Evolutionary conservation across 1,139 yeast species (phyloP).

Genomic region (Hansenula lynferdii): DNA sequence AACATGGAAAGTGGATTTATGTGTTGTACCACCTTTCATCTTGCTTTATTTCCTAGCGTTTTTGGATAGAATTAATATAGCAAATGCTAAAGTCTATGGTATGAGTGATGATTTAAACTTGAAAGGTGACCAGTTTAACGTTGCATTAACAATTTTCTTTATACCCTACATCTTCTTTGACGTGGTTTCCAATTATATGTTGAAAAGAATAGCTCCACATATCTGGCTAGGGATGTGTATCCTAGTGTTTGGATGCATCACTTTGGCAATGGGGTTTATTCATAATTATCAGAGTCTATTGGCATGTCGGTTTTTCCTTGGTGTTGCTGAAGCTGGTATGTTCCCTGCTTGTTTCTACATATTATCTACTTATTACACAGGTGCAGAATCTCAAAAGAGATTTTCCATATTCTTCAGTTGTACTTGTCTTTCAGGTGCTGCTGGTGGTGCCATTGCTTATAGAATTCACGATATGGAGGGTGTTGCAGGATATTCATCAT

Average conservation of each 20-base stretch:
- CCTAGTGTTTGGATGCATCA: slow-evolving; percentile 45
- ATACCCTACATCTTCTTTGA: slow-evolving; percentile 51
- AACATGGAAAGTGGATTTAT: slow-evolving; percentile 42
- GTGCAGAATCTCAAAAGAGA: slow-evolving; percentile 37
- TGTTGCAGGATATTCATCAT: slow-evolving; percentile 43
- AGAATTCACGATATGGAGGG: slow-evolving; percentile 51
- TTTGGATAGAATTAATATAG: slow-evolving; percentile 56
- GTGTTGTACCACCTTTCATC: slow-evolving; percentile 51
- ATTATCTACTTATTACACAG: slow-evolving; percentile 36
- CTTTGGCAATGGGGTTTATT: slow-evolving; percentile 43
- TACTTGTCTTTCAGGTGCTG: slow-evolving; percentile 64
- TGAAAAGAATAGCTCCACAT: slow-evolving; percentile 26
- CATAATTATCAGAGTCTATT: slow-evolving; percentile 40
- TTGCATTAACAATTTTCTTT: slow-evolving; percentile 45
- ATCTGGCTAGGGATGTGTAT: slow-evolving; percentile 24
- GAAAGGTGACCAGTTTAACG: slow-evolving; percentile 42
- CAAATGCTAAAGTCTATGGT: slow-evolving; percentile 52
- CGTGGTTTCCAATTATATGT: slow-evolving; percentile 39
- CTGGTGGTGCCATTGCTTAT: slow-evolving; percentile 72
- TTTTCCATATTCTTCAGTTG: slow-evolving; percentile 35
- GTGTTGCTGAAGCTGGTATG: slow-evolving; percentile 54
- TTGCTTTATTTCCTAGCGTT: slow-evolving; percentile 51
- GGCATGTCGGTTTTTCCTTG: slow-evolving; percentile 43
- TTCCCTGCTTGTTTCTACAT: slow-evolving; percentile 43
- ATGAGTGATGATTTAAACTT: slow-evolving; percentile 42